Base-by-base conservation (phyloP, 495 filamentous ascomycete species). In the Choiromyces venosus region DNA sequence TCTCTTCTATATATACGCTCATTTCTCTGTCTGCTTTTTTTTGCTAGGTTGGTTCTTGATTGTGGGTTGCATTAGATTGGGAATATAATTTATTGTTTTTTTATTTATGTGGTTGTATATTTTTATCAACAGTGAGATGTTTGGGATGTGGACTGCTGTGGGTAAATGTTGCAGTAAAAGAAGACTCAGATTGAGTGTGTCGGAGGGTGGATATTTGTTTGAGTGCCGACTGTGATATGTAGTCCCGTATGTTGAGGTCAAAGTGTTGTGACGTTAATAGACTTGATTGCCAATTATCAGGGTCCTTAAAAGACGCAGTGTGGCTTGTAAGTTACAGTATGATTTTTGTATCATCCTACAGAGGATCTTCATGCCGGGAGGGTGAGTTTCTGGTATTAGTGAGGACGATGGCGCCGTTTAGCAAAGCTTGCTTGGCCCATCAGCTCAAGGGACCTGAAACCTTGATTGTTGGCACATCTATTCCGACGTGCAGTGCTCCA, bases 1-100 rank as follows among this genome's bases (percentile, higher is more conserved):
- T 67, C 61, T 66, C 66, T 69, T 67, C 61, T 36, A 44, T 71
- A 69, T 33, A 72, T 66, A 70, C 25, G 25, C 71, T 75, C 52
- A 56, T 75, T 65, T 29, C 44, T 37, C 66, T 67, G 37, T 65
- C 37, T 38, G 9, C 38, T 18, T 56, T 8, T 16, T n/a, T 70
- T 44, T 33, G 19, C 56, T 65, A 29, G 37, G 36, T 38, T n/a
- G 64, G 38, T 2, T 46, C 12, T 69, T 19, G 5, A 33, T 18
- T 33, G 56, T n/a, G 35, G 14, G 39, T 65, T 67, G 25, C 66
- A 69, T 73, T 74, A 40, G 25, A 21, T 66, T 18, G 33, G 39
- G 36, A 21, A 37, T 56, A 64, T 37, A 65, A 38, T 35, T 42
- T 36, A 36, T 5, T 29, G 29, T 65, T 40, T 37, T 33, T 21